A percentile compares a stretch with the other conserved stretches of the same genome.
phyloP scores from a whole-genome alignment of 345 rosid species.

The Linum tenue region DNA sequence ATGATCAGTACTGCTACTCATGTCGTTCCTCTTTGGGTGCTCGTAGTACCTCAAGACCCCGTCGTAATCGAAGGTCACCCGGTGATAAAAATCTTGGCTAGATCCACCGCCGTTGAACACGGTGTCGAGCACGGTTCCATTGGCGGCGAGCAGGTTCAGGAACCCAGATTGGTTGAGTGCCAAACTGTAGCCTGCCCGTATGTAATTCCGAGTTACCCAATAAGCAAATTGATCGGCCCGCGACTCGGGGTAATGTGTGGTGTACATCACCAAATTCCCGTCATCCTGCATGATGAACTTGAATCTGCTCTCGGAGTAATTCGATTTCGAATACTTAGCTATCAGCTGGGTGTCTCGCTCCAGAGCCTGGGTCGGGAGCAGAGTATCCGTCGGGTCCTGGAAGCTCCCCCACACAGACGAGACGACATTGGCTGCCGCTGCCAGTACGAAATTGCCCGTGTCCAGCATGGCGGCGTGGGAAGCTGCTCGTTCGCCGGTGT shows the following conservation, averaged over 20 bases:
- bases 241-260: conserved; percentile 11
- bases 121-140: conserved; percentile 5
- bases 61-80: conserved; percentile 20
- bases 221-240: conserved; percentile 12
- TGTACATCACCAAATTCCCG: conserved; percentile 27
- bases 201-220: conserved; percentile 14
- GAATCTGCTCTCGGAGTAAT: conserved; percentile 33
- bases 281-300: conserved; percentile 19
- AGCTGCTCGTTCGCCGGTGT: conserved; percentile 10
- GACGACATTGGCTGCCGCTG: background rate
- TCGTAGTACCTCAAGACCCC: conserved; percentile 23
- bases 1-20: background rate
- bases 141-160: conserved; percentile 8
- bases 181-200: background rate
- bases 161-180: conserved; percentile 16
- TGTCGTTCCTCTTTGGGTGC: conserved; percentile 12
- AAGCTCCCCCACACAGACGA: conserved; percentile 40
- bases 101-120: background rate
- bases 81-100: conserved; percentile 12
- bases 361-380: conserved; percentile 40
- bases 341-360: conserved; percentile 8
- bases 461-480: conserved; percentile 41
- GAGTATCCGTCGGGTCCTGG: conserved; percentile 41
- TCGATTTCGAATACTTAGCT: conserved; percentile 20
- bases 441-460: conserved; percentile 40